Evolutionary conservation across 2,329 filamentous ascomycete genomes (phyloP), one percentile per base, ranked within the genome.

Genomic region (Colletotrichum sp.): DNA sequence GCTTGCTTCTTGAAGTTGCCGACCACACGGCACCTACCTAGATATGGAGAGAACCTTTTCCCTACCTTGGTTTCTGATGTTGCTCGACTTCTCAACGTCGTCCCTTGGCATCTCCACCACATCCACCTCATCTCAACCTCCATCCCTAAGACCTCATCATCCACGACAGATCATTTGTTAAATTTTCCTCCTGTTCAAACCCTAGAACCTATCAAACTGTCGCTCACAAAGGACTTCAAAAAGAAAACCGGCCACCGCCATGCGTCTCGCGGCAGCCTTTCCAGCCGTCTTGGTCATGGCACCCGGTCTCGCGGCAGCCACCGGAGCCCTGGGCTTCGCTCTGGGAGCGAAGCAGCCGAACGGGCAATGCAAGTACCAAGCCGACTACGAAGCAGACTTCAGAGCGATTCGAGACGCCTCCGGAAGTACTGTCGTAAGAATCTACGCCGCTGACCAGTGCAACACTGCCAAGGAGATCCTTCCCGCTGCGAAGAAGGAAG

Each of bases 371-470:
- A 95, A 95, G 85, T 84, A 84, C 48, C 85, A 87, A 59, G 81
- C 84, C 61, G 93, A 94, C 83, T 95, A 93, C 83, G 88, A 91
- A 79, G 86, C 85, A 66, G 93, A 95, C 82, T 93, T 94, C 82
- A 88, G 91, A 71, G 88, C 90, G 66, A 88, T 94, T 80, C 87
- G 88, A 79, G 81, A 83, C 66, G 81, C 87, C 64, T 86, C 90
- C 36, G 86, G 85, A 72, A 84, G 87, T 55, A 91, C 86, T 44
- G 79, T 94, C 48, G 92, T 94, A 65, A 90, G 93, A 76, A 91
- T 91, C 72, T 95, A 95, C 84, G 89, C 93, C 25, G 91, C 92
- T 22, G 89, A 87, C 69, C 92, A 94, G 82, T 95, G 93, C 84
- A 87, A 94, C 78, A 90, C 89, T 60, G 91, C 92, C 8, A 86